phyloP scores from a whole-genome alignment of 768 basidiomycete species.

The Leccinum incarnatum region DNA sequence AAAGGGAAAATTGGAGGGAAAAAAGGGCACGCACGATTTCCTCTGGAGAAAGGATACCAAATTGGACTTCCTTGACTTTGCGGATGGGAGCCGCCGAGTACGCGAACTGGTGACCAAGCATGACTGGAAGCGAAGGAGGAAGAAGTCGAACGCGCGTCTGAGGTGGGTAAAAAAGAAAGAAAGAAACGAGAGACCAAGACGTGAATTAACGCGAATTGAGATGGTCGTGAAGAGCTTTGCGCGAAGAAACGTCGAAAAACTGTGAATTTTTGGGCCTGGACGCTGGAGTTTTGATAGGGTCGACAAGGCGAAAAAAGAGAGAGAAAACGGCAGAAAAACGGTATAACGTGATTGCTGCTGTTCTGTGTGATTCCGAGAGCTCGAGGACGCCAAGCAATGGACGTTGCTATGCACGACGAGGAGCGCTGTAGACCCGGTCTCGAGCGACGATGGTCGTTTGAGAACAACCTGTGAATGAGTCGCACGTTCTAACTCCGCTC shows the following conservation, averaged over 20 bases:
- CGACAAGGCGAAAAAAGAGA: constrained; percentile 16
- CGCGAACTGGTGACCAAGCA: constrained; percentile 89
- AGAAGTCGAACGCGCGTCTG: constrained; percentile 17
- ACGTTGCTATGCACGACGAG: constrained; percentile 10
- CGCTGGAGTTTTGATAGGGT: neutral
- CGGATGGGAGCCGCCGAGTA: constrained; percentile 92
- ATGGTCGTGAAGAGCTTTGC: constrained; percentile 8
- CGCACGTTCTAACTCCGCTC: constrained; percentile 32
- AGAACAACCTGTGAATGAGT: constrained; percentile 34
- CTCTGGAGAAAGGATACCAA: constrained; percentile 97
- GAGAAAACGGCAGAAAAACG: constrained; percentile 13
- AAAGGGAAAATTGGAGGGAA: neutral
- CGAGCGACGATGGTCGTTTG: constrained; percentile 33
- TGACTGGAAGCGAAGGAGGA: constrained; percentile 32
- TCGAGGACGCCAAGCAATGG: neutral
- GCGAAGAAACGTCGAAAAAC: constrained; percentile 3
- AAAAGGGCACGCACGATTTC: constrained; percentile 69
- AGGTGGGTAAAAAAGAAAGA: constrained; percentile 3
- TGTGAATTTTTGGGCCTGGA: constrained; percentile 23
- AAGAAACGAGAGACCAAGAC: constrained; percentile 5
- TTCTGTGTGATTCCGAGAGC: neutral
- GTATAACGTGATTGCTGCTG: constrained; percentile 2
- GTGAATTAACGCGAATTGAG: constrained; percentile 29
- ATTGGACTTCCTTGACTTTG: constrained; percentile 97
- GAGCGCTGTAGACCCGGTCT: constrained; percentile 17